These are phyloP conservation scores for Austroboletus novae-zelandiae DNA, from an alignment of 1,284 basidiomycete species.

Conservation along the genomic window DNA sequence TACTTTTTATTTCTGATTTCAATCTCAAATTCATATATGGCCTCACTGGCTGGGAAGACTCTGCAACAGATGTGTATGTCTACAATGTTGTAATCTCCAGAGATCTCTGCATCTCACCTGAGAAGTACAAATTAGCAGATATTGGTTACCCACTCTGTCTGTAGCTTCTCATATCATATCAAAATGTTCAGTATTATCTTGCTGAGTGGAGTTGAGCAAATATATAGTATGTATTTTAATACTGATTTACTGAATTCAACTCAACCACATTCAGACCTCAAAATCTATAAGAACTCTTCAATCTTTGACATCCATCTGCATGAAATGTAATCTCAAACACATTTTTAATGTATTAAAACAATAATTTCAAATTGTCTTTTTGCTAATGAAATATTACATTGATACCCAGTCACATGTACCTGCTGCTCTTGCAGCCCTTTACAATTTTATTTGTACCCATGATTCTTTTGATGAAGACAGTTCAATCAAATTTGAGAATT, in stretches of 20 bases:
- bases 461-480: no score
- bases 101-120: conserved; percentile 5
- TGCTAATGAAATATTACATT: background rate
- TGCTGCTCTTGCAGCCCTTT: no score
- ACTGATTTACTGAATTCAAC: background rate
- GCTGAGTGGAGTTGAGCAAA: background rate
- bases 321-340: conserved; percentile 13
- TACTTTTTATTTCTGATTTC: conserved; percentile 22
- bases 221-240: background rate
- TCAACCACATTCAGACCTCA: background rate
- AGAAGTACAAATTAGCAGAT: conserved; percentile 16
- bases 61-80: conserved; percentile 6
- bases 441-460: no score
- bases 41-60: conserved; percentile 11
- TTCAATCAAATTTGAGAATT: no score
- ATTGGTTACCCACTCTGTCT: background rate
- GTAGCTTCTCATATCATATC: background rate
- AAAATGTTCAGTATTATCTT: background rate
- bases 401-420: no score
- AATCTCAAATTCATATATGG: conserved; percentile 5
- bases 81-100: conserved; percentile 1
- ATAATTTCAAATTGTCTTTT: conserved; percentile 11
- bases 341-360: conserved; percentile 23
- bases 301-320: background rate
- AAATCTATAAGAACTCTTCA: background rate